These are phyloP conservation scores for Aspergillus carlsbadensis DNA, from an alignment of 495 filamentous ascomycete species.

Conservation along the genomic window DNA sequence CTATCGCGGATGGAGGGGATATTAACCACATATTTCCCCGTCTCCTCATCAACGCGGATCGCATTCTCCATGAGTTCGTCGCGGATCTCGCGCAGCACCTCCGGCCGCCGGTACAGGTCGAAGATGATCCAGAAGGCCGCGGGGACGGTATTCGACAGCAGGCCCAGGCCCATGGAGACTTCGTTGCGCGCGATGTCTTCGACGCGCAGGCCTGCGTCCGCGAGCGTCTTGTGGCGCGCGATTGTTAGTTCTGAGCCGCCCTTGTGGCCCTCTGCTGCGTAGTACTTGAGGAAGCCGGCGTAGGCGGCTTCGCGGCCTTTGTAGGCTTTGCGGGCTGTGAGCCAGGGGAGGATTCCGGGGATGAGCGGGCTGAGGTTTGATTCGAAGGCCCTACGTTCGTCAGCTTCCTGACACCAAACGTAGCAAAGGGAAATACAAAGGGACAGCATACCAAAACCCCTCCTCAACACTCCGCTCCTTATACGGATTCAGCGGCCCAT, in stretches of 20 bases:
- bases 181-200: conserved; percentile 45
- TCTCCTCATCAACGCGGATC: conserved; percentile 6
- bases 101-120: conserved; percentile 36
- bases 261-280: conserved; percentile 29
- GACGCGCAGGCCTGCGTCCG: conserved; percentile 30
- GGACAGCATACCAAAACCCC: conserved; percentile 43
- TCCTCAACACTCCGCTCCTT: conserved; percentile 34
- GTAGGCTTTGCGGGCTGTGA: conserved; percentile 41
- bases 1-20: conserved; percentile 34
- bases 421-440: too few species aligned
- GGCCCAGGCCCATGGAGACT: conserved; percentile 32
- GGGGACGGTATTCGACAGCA: conserved; percentile 48
- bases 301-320: conserved; percentile 34
- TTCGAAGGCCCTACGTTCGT: conserved; percentile 47
- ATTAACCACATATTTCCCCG: conserved; percentile 28
- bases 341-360: conserved; percentile 32
- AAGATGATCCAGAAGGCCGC: conserved; percentile 47
- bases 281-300: conserved; percentile 44
- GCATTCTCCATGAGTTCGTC: conserved; percentile 30
- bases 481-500: conserved; percentile 52
- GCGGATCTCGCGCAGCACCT: conserved; percentile 35
- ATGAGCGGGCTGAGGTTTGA: conserved; percentile 34
- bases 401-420: too few species aligned
- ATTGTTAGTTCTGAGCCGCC: conserved; percentile 31
- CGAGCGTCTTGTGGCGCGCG: conserved; percentile 30